Percentiles rank a stretch among this genome's conserved stretches.
These are phyloP conservation scores for Ceratocystis cubensis DNA, from an alignment of 2,329 filamentous ascomycete genomes.

Conservation along the genomic window DNA sequence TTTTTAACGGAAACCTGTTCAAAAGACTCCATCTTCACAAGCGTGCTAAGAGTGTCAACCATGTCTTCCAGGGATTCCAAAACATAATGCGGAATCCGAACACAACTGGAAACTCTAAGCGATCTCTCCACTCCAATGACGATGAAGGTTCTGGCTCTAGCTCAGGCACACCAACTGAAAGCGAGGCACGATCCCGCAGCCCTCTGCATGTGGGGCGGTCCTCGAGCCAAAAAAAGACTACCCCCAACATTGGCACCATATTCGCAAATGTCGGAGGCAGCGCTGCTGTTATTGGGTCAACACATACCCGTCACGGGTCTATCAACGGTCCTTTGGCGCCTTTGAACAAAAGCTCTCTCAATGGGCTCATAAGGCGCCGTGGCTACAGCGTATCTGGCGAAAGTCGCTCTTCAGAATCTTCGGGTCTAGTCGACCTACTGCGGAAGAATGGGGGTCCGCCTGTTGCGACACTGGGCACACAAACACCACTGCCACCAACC, in stretches of 20 bases:
- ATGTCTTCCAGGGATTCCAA: conserved; percentile 35
- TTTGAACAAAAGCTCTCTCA: conserved; percentile 39
- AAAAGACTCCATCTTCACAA: conserved; percentile 46
- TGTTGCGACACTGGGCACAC: conserved; percentile 34
- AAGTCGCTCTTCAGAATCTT: conserved; percentile 31
- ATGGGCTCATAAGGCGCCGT: conserved; percentile 34
- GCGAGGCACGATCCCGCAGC: conserved; percentile 26
- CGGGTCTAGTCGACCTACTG: conserved; percentile 39
- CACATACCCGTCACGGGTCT: conserved; percentile 41
- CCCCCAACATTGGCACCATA: conserved; percentile 47
- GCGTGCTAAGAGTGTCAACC: conserved; percentile 29
- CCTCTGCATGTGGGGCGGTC: conserved; percentile 39
- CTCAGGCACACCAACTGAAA: conserved; percentile 13
- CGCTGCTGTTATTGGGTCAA: conserved; percentile 43
- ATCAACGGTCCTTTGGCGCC: conserved; percentile 40
- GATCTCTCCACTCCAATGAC: neutral
- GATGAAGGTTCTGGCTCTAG: conserved; percentile 11
- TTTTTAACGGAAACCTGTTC: conserved; percentile 48
- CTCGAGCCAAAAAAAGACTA: conserved; percentile 39
- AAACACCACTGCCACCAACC: neutral
- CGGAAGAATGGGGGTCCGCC: conserved; percentile 43
- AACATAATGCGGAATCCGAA: conserved; percentile 39
- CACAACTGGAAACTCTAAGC: conserved; percentile 24
- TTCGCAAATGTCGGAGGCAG: conserved; percentile 43
- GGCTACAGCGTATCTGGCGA: conserved; percentile 44